These are phyloP conservation scores for Aspergillus melleus DNA, from an alignment of 2,329 filamentous ascomycete species.

Conservation along the genomic window DNA sequence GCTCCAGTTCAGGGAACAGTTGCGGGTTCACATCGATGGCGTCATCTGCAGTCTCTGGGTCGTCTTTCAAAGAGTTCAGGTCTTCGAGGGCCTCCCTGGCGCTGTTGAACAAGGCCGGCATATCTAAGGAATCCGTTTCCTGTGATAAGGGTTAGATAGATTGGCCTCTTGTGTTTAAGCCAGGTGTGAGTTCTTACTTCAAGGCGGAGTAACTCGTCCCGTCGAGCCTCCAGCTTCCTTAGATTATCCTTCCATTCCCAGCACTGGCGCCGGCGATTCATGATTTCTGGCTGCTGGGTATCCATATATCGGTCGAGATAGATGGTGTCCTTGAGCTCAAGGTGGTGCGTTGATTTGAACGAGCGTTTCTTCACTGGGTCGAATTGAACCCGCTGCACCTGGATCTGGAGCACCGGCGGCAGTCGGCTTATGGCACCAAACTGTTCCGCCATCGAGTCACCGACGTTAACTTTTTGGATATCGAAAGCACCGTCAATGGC, in stretches of 20 bases:
- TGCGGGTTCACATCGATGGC: constrained; percentile 45
- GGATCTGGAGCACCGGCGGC: constrained; percentile 84
- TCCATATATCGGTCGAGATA: constrained; percentile 87
- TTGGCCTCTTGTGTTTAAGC: constrained; percentile 15
- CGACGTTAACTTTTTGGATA: constrained; percentile 69
- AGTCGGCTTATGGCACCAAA: constrained; percentile 74
- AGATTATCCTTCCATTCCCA: constrained; percentile 74
- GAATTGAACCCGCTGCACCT: constrained; percentile 79
- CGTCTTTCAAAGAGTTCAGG: constrained; percentile 41
- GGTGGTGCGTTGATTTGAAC: constrained; percentile 73
- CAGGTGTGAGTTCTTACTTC: constrained; percentile 22
- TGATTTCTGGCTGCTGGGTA: constrained; percentile 59
- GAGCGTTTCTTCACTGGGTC: constrained; percentile 60
- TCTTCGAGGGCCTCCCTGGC: constrained; percentile 46
- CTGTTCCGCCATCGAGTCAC: constrained; percentile 58
- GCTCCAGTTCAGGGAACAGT: constrained; percentile 45
- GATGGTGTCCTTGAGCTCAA: constrained; percentile 76
- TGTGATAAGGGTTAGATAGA: constrained; percentile 10
- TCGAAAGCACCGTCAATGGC: constrained; percentile 86
- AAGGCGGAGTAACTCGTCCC: constrained; percentile 43
- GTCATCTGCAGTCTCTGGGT: constrained; percentile 32
- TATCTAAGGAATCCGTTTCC: constrained; percentile 28
- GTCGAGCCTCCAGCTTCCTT: constrained; percentile 53
- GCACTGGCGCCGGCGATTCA: constrained; percentile 64
- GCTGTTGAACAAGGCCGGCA: constrained; percentile 32